These are phyloP conservation scores for Geranium incanum DNA, from an alignment of 441 rosid genomes.

Conservation along the genomic window DNA sequence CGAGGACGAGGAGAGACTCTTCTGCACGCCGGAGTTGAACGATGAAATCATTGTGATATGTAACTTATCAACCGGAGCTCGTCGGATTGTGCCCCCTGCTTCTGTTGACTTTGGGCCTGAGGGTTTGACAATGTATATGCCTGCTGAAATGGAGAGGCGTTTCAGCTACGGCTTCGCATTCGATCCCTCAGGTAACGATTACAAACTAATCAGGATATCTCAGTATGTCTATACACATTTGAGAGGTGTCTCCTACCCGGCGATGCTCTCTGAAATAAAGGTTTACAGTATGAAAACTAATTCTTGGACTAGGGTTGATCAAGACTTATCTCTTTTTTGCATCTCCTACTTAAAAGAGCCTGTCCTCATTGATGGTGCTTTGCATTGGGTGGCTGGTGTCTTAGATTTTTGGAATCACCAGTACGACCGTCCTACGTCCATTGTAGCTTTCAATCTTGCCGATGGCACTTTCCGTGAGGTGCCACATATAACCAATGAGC, in stretches of 20 bases:
- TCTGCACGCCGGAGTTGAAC: neutral
- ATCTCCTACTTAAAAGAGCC: neutral
- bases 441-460: conserved; percentile 1
- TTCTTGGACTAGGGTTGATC: neutral
- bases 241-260: neutral
- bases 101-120: neutral
- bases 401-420: neutral
- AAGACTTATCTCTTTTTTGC: neutral
- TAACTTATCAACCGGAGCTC: neutral
- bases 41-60: neutral
- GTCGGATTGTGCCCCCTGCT: neutral
- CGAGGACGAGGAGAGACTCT: too few species aligned
- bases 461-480: too few species aligned
- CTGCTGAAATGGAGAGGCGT: neutral
- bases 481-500: too few species aligned
- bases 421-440: neutral
- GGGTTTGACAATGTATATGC: neutral
- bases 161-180: neutral
- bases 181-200: conserved; percentile 4
- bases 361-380: neutral
- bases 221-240: neutral
- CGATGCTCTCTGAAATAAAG: neutral
- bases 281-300: neutral
- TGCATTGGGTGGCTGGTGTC: neutral
- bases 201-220: neutral